A percentile compares a stretch with the other conserved stretches of the same genome.
Evolutionary conservation across 495 filamentous ascomycete genomes (phyloP).

Genomic region (Talaromyces adpressus): DNA sequence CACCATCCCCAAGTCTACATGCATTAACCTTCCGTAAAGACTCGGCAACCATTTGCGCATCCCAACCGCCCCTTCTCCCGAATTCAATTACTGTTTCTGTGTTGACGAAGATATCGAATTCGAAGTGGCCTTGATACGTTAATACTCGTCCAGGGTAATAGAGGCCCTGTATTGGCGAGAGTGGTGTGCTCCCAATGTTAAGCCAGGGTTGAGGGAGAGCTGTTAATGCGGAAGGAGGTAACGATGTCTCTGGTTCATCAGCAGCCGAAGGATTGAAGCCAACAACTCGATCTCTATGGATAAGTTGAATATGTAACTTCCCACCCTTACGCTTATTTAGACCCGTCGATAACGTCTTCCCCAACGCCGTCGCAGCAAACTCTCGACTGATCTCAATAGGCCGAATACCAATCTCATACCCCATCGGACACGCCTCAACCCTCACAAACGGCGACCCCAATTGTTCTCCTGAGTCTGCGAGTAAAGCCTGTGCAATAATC

Average conservation of each 20-base stretch:
- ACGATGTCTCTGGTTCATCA: neutral
- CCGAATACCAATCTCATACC: constrained; percentile 34
- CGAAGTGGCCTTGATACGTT: constrained; percentile 37
- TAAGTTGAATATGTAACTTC: constrained; percentile 22
- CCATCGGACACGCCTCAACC: constrained; percentile 13
- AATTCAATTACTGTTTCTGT: constrained; percentile 26
- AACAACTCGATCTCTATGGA: constrained; percentile 28
- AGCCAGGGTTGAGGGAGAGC: constrained; percentile 21
- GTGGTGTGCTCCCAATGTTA: constrained; percentile 25
- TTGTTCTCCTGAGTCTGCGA: constrained; percentile 5
- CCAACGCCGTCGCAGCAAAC: constrained; percentile 16
- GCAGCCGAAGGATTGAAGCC: constrained; percentile 12
- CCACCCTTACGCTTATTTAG: neutral
- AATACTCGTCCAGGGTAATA: constrained; percentile 28
- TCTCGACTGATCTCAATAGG: constrained; percentile 20
- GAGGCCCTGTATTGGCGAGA: constrained; percentile 34
- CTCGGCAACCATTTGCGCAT: constrained; percentile 8
- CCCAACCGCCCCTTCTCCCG: constrained; percentile 23
- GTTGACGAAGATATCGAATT: constrained; percentile 35
- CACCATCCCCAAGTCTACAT: constrained; percentile 20
- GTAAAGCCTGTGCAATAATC: constrained; percentile 33
- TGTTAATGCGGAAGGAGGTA: neutral
- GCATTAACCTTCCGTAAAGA: constrained; percentile 20
- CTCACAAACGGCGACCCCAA: constrained; percentile 5
- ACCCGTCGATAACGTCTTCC: neutral